Conservation (phyloP, 176 grass and related monocot species). For the Aegilops speltoides region DNA sequence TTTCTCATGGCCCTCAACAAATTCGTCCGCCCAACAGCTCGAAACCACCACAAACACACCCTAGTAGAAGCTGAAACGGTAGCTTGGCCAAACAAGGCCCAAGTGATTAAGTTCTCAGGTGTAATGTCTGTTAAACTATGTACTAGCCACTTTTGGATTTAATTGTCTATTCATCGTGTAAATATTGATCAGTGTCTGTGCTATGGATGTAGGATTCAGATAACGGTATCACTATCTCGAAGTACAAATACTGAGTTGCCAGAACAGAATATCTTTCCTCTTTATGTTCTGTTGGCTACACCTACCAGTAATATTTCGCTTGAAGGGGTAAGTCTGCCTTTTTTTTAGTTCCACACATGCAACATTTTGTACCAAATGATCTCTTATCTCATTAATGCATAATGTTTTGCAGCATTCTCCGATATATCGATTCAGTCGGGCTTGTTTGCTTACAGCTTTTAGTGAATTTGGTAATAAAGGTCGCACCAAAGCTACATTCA, state of each 20-base stretch:
- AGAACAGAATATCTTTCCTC: constrained; percentile 61
- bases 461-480: constrained; percentile 65
- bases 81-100: neutral
- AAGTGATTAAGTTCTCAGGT: constrained; percentile 1
- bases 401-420: constrained; percentile 58
- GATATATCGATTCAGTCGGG: constrained; percentile 62
- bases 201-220: constrained; percentile 74
- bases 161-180: constrained; percentile 12
- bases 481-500: constrained; percentile 74
- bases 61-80: neutral
- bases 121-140: constrained; percentile 20
- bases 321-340: constrained; percentile 60
- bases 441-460: constrained; percentile 64
- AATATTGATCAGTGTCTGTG: neutral
- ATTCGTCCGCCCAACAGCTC: too few relatives aligned
- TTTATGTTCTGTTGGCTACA: constrained; percentile 81
- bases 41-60: neutral
- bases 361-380: constrained; percentile 20
- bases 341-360: neutral
- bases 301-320: constrained; percentile 53
- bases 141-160: neutral
- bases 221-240: constrained; percentile 74
- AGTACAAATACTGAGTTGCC: constrained; percentile 60
- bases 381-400: constrained; percentile 28
- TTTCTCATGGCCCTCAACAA: too few relatives aligned